Evolutionary conservation across 2,329 filamentous ascomycete species (phyloP).

Genomic region (Xylariaceae sp.): DNA sequence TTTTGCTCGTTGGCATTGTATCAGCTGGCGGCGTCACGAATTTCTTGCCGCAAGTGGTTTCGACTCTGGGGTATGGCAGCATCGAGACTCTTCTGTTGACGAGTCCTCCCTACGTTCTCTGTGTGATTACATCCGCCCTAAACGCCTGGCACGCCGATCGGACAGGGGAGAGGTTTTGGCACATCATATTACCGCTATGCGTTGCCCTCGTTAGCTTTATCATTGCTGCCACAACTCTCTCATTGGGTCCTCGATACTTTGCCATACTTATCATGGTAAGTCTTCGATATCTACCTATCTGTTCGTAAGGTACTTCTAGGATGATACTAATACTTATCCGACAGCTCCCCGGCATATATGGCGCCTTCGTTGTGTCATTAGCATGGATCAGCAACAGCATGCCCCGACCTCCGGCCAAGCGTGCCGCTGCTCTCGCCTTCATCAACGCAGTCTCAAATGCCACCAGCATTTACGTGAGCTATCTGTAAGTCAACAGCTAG

Average conservation of each 20-base stretch:
- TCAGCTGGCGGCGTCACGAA: constrained; percentile 57
- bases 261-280: constrained; percentile 67
- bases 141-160: constrained; percentile 68
- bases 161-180: constrained; percentile 65
- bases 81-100: constrained; percentile 59
- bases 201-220: constrained; percentile 62
- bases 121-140: constrained; percentile 54
- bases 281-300: not conserved
- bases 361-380: constrained; percentile 61
- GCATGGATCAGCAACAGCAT: constrained; percentile 74
- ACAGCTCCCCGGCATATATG: constrained; percentile 54
- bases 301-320: not conserved
- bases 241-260: constrained; percentile 58
- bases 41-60: constrained; percentile 67
- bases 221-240: constrained; percentile 58
- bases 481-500: constrained; percentile 14
- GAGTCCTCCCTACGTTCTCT: constrained; percentile 60
- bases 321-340: not conserved
- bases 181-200: constrained; percentile 57
- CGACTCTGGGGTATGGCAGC: constrained; percentile 57
- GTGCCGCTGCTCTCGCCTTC: constrained; percentile 62
- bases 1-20: constrained; percentile 54
- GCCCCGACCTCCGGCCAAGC: constrained; percentile 69
- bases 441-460: constrained; percentile 71
- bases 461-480: constrained; percentile 59